A percentile compares a stretch with the other conserved stretches of the same genome.
Conservation (phyloP, 441 rosid species). For the Gossypium davidsonii region DNA sequence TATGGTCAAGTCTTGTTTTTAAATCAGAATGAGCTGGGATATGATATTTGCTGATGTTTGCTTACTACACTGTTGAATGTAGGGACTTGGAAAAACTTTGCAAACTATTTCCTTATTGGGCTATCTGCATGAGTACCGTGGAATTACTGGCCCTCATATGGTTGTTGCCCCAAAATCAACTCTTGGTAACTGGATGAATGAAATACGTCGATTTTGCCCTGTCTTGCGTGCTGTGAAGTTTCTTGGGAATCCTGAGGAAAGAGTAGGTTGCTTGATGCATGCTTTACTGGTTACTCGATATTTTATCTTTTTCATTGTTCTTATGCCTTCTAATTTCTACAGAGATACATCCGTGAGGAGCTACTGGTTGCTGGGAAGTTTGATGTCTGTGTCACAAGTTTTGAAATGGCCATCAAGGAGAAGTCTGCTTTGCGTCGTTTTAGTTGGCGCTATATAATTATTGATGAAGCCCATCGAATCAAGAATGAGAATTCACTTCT, state of each 20-base stretch:
- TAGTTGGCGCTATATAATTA: conserved; percentile 97
- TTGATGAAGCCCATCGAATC: conserved; percentile 98
- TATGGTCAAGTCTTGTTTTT: neutral
- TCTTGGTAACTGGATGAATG: conserved; percentile 99
- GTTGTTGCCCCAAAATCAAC: conserved; percentile 99
- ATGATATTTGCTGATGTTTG: neutral
- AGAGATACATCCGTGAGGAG: conserved; percentile 91
- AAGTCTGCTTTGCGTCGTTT: conserved; percentile 83
- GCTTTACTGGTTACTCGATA: neutral
- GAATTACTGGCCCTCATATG: conserved; percentile 97
- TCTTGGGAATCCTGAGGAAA: conserved; percentile 98
- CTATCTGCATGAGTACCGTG: conserved; percentile 87
- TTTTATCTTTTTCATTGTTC: neutral
- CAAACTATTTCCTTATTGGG: conserved; percentile 96
- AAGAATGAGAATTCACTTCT: conserved; percentile 97
- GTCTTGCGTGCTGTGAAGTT: conserved; percentile 83
- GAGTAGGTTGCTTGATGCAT: conserved; percentile 45
- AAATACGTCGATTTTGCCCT: conserved; percentile 97
- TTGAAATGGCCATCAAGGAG: conserved; percentile 99
- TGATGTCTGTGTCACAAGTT: conserved; percentile 97
- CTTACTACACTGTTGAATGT: conserved; percentile 16
- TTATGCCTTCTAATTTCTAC: conserved; percentile 23
- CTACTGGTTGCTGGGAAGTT: conserved; percentile 94
- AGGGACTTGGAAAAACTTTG: conserved; percentile 97
- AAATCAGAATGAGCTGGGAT: neutral